These are phyloP conservation scores for Phytopythium litorale DNA, from an alignment of 352 stramenopile genomes.

Conservation along the genomic window DNA sequence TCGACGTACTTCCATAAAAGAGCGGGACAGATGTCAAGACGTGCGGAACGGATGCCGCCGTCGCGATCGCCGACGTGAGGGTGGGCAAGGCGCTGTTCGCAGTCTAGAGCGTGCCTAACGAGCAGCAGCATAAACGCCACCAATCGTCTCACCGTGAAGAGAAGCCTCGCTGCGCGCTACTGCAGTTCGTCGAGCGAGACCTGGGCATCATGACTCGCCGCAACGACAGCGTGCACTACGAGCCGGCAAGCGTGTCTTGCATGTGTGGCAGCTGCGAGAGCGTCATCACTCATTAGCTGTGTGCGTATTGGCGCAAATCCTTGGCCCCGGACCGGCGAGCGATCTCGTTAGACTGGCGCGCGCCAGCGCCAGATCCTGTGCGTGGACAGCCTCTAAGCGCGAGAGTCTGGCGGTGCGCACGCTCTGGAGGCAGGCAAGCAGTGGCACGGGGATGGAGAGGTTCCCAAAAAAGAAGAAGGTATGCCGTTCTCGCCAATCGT, in stretches of 20 bases:
- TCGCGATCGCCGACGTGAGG: conserved; percentile 62
- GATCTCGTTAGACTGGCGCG: conserved; percentile 53
- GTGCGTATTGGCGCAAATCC: conserved; percentile 23
- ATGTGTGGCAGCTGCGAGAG: background rate
- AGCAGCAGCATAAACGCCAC: conserved; percentile 38
- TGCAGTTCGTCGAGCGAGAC: conserved; percentile 54
- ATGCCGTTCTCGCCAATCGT: too few species aligned
- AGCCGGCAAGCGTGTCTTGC: conserved; percentile 30
- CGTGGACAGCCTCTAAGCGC: too few species aligned
- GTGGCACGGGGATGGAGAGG: too few species aligned
- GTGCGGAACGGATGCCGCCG: conserved; percentile 18
- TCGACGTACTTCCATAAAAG: conserved; percentile 59
- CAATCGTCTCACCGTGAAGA: conserved; percentile 28
- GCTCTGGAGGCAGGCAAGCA: too few species aligned
- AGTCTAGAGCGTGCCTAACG: conserved; percentile 20
- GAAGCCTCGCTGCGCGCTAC: conserved; percentile 26
- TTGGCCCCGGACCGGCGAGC: conserved; percentile 28
- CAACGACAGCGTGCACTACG: conserved; percentile 71
- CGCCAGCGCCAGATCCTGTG: background rate
- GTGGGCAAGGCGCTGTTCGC: conserved; percentile 34
- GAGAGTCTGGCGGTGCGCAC: too few species aligned
- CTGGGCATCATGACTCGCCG: conserved; percentile 62
- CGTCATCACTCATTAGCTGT: background rate
- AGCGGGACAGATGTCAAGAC: conserved; percentile 20
- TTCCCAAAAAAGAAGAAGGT: too few species aligned